phyloP scores from a whole-genome alignment of 1,284 basidiomycete species.

The Blastosporella zonata region DNA sequence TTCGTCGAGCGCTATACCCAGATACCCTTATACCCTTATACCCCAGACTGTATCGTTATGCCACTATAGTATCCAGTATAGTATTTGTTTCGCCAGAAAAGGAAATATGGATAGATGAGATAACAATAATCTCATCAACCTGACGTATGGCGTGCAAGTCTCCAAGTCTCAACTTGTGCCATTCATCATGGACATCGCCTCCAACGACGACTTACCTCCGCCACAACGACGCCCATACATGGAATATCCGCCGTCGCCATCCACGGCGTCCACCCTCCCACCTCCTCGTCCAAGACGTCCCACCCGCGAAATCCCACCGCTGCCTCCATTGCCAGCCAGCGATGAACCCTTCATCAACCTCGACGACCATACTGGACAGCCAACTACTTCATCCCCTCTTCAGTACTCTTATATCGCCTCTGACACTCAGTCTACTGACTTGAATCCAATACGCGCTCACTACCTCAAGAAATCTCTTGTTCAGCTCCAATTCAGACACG shows the following conservation, averaged over 20 bases:
- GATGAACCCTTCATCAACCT: constrained; percentile 9
- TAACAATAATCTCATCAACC: constrained; percentile 14
- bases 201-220: not conserved
- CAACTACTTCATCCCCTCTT: not conserved
- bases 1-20: constrained; percentile 8
- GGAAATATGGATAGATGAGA: constrained; percentile 11
- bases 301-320: constrained; percentile 25
- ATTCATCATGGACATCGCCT: constrained; percentile 8
- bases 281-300: constrained; percentile 26
- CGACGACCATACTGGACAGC: not conserved
- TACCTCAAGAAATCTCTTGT: constrained; percentile 96
- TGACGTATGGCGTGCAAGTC: constrained; percentile 14
- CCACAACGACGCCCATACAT: not conserved
- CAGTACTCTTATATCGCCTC: constrained; percentile 6
- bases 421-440: constrained; percentile 24
- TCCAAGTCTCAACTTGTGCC: constrained; percentile 4
- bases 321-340: constrained; percentile 16
- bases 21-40: constrained; percentile 8
- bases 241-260: not conserved
- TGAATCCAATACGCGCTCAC: constrained; percentile 87
- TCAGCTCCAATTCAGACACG: constrained; percentile 76
- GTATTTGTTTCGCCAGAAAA: not conserved
- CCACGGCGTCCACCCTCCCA: constrained; percentile 9
- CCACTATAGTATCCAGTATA: constrained; percentile 5
- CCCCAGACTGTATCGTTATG: constrained; percentile 12